Base-by-base conservation (phyloP, 176 grass and related monocot species). In the Thinopyrum elongatum region DNA sequence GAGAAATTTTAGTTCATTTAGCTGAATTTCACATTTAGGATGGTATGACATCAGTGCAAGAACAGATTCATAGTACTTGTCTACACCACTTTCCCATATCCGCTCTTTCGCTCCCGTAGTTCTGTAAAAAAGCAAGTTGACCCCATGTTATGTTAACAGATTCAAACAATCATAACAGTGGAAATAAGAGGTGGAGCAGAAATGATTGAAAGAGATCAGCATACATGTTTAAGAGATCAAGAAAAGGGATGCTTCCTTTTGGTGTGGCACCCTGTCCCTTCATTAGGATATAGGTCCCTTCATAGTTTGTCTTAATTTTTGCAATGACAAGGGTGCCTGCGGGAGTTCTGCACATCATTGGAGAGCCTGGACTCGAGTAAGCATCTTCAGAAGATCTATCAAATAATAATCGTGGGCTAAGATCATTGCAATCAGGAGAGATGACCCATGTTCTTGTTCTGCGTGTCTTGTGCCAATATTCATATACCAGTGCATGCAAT, bases 301-400 rank as follows among this genome's bases (percentile, higher is more conserved):
- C 86, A 65, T 84, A 81, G 64, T 86, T 82, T 83, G 84, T 89
- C 77, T 92, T 97, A 79, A 92, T 77, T 86, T 89, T 92, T 55
- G 95, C 95, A 78, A 97, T 94, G 14, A 94, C 92, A 78, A 92
- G 90, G 53, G 92, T 92, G 27, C 92, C 95, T 36, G 86, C 69
- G 26, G 65, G 72, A 80, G 88, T 97, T 92, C 95, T 92, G 42
- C 90, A 85, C 95, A 94, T 89, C 92, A 97, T 87, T 78, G 95
- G 88, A 71, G 92, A 97, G 29, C 95, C 95, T 74, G 95, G 95
- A 89, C 92, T 89, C 9, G 88, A 92, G 86, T 94, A 94, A 44
- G 87, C 92, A 86, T 92, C 95, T 90, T 97, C 95, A 49, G 92
- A 97, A 66, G 92, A 97, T 82, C 95, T 90, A 82, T 97, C 92